Conservation (phyloP, 768 basidiomycete species). For the Phaffia australis region DNA sequence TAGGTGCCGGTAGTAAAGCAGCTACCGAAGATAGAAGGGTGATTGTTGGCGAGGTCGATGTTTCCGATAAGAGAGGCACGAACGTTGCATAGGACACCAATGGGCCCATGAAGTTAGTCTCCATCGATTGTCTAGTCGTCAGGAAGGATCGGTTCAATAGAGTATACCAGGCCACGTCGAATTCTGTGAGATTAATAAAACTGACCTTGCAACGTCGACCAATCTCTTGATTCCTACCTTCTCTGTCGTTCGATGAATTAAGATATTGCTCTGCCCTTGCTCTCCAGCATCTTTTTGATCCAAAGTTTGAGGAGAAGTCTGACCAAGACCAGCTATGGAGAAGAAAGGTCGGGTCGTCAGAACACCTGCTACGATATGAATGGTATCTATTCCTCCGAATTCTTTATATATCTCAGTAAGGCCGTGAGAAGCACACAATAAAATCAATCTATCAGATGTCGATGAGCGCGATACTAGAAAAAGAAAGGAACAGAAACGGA, state of each 20-base stretch:
- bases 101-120: slow-evolving; percentile 22
- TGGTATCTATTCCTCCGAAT: slow-evolving; percentile 58
- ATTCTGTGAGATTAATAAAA: slow-evolving; percentile 32
- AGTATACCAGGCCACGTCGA: background rate
- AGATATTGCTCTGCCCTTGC: background rate
- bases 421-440: background rate
- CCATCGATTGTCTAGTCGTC: slow-evolving; percentile 4
- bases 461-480: background rate
- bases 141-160: background rate
- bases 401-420: slow-evolving; percentile 1
- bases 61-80: slow-evolving; percentile 58
- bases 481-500: slow-evolving; percentile 37
- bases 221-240: slow-evolving; percentile 52
- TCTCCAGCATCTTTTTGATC: background rate
- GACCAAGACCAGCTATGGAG: slow-evolving; percentile 49
- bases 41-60: slow-evolving; percentile 59
- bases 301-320: background rate
- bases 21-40: slow-evolving; percentile 70
- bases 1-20: slow-evolving; percentile 71
- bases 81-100: slow-evolving; percentile 14
- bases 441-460: background rate
- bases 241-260: slow-evolving; percentile 37
- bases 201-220: slow-evolving; percentile 50
- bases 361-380: slow-evolving; percentile 72
- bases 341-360: slow-evolving; percentile 68